Evolutionary conservation across 352 stramenopile species (phyloP).

Genomic region (Pythium brassicae): DNA sequence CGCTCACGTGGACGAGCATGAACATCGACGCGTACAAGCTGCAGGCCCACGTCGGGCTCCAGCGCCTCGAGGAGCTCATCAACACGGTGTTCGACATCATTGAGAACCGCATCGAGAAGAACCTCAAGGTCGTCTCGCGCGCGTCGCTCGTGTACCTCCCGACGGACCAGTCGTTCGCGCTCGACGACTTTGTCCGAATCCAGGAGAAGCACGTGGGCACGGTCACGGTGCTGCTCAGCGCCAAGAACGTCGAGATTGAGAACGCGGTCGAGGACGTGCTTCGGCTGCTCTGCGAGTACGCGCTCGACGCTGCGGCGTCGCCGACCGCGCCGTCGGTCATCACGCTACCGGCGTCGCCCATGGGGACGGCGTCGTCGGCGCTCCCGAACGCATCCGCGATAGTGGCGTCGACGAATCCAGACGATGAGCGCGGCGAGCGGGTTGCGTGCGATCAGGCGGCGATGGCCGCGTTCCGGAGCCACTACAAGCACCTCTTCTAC

Average conservation of each 20-base stretch:
- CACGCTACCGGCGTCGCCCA: constrained; percentile 9
- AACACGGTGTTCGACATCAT: constrained; percentile 79
- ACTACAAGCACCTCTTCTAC: constrained; percentile 85
- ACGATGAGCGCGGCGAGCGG: constrained; percentile 11
- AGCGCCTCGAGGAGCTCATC: constrained; percentile 79
- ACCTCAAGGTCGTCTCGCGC: constrained; percentile 76
- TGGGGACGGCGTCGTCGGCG: constrained; percentile 2
- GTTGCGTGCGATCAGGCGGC: constrained; percentile 31
- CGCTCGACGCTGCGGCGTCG: constrained; percentile 31
- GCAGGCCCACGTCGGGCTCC: constrained; percentile 51
- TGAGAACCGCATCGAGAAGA: constrained; percentile 83
- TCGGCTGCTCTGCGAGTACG: constrained; percentile 60
- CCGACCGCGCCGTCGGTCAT: constrained; percentile 8
- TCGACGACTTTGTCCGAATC: constrained; percentile 84
- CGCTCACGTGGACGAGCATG: constrained; percentile 89
- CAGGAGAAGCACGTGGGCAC: constrained; percentile 72
- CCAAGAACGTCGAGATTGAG: constrained; percentile 85
- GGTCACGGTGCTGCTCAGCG: constrained; percentile 53
- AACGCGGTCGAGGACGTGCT: constrained; percentile 84
- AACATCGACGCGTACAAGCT: constrained; percentile 85
- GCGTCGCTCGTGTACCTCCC: constrained; percentile 75
- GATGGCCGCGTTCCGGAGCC: constrained; percentile 47
- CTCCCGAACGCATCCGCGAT: constrained; percentile 2
- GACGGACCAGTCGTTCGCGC: constrained; percentile 76
- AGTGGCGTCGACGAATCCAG: constrained; percentile 5